These are phyloP conservation scores for Cocos nucifera DNA, from an alignment of 176 grass and related monocot species.

Conservation along the genomic window DNA sequence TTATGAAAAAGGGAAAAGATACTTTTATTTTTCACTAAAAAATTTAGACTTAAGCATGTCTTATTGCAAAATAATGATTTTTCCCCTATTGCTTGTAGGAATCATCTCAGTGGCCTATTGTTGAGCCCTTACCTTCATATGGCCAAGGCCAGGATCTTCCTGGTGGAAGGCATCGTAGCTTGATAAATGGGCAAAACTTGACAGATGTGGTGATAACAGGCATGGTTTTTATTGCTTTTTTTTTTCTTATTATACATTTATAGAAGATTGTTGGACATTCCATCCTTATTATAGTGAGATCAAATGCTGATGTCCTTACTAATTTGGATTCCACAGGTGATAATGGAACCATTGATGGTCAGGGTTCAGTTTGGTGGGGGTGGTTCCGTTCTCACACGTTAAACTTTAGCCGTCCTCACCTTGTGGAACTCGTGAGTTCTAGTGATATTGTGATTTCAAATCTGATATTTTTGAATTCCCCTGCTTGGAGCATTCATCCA, in stretches of 20 bases:
- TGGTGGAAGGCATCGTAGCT: conserved; percentile 54
- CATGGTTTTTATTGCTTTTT: conserved; percentile 13
- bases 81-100: conserved; percentile 35
- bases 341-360: conserved; percentile 68
- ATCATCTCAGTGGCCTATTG: conserved; percentile 64
- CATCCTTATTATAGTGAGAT: too few species aligned
- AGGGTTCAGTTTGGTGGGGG: conserved; percentile 82
- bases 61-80: not conserved
- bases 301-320: conserved; percentile 1
- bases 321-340: conserved; percentile 29
- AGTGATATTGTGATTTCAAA: conserved; percentile 67
- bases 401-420: conserved; percentile 81
- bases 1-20: too few species aligned
- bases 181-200: conserved; percentile 75
- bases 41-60: too few species aligned
- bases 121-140: conserved; percentile 84
- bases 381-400: conserved; percentile 48
- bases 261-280: too few species aligned
- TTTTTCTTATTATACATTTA: too few species aligned
- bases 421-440: conserved; percentile 64
- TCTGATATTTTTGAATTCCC: conserved; percentile 70
- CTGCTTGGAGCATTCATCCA: conserved; percentile 91
- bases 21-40: too few species aligned
- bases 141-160: conserved; percentile 75
- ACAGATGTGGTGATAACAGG: conserved; percentile 81